Conservation (phyloP, 2,329 filamentous ascomycete species). For the Aspergillus fischeri region DNA sequence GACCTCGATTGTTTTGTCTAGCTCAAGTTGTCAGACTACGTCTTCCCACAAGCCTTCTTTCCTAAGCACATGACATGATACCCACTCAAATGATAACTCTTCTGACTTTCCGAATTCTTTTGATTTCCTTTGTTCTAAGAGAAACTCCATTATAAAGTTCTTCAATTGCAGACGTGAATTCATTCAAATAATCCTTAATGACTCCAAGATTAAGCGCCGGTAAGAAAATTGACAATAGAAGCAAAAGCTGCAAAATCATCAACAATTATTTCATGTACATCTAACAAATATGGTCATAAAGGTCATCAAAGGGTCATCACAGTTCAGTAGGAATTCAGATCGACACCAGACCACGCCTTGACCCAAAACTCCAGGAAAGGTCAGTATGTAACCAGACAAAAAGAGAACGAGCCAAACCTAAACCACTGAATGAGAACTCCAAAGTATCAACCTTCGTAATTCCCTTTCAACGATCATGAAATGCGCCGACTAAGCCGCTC, state of each 20-base stretch:
- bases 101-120: not conserved
- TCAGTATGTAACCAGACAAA: not conserved
- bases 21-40: not conserved
- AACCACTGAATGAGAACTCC: not conserved
- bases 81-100: conserved; percentile 12
- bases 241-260: conserved; percentile 26
- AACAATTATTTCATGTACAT: conserved; percentile 38
- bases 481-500: not conserved
- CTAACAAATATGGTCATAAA: conserved; percentile 36
- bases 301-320: conserved; percentile 32
- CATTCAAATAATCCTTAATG: conserved; percentile 5
- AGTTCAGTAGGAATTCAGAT: conserved; percentile 24
- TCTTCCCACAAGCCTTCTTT: not conserved
- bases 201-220: conserved; percentile 15
- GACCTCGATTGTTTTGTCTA: not conserved
- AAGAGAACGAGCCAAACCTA: not conserved
- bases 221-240: conserved; percentile 16
- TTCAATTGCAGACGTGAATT: not conserved
- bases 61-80: conserved; percentile 13
- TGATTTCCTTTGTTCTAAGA: not conserved
- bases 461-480: not conserved
- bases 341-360: conserved; percentile 18
- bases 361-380: conserved; percentile 26
- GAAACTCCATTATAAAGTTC: not conserved
- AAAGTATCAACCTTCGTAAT: not conserved